Conservation (phyloP, 2,329 filamentous ascomycete genomes). For the Talaromyces sp. region DNA sequence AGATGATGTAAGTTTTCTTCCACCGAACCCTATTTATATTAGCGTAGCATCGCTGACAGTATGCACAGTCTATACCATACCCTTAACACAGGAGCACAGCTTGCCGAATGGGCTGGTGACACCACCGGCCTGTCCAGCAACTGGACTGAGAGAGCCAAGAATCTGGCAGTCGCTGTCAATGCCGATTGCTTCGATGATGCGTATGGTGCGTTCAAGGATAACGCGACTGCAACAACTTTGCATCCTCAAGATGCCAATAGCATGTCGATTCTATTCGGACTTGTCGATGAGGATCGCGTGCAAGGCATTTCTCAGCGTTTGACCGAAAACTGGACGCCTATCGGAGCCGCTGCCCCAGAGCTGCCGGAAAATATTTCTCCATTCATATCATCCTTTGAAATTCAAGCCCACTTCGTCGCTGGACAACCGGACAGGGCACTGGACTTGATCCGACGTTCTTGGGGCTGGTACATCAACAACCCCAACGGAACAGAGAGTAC, state of each 20-base stretch:
- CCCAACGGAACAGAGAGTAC: slow-evolving; percentile 58
- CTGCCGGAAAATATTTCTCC: slow-evolving; percentile 57
- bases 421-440: slow-evolving; percentile 51
- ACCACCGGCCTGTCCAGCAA: slow-evolving; percentile 35
- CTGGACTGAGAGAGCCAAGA: slow-evolving; percentile 42
- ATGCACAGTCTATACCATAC: slow-evolving; percentile 48
- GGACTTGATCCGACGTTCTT: slow-evolving; percentile 53
- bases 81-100: slow-evolving; percentile 50
- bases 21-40: not conserved
- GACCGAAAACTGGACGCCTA: slow-evolving; percentile 53
- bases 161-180: slow-evolving; percentile 47
- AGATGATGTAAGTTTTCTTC: slow-evolving; percentile 42
- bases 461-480: slow-evolving; percentile 60
- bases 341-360: slow-evolving; percentile 56
- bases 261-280: slow-evolving; percentile 51
- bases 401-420: slow-evolving; percentile 54
- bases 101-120: slow-evolving; percentile 50
- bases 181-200: slow-evolving; percentile 48
- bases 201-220: slow-evolving; percentile 54
- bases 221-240: slow-evolving; percentile 49
- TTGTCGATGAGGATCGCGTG: slow-evolving; percentile 38
- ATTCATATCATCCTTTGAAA: slow-evolving; percentile 58
- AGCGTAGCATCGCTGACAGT: not conserved
- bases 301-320: slow-evolving; percentile 45
- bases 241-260: slow-evolving; percentile 61